Conservation (phyloP, 768 basidiomycete species). For the Crepidotus variabilis region DNA sequence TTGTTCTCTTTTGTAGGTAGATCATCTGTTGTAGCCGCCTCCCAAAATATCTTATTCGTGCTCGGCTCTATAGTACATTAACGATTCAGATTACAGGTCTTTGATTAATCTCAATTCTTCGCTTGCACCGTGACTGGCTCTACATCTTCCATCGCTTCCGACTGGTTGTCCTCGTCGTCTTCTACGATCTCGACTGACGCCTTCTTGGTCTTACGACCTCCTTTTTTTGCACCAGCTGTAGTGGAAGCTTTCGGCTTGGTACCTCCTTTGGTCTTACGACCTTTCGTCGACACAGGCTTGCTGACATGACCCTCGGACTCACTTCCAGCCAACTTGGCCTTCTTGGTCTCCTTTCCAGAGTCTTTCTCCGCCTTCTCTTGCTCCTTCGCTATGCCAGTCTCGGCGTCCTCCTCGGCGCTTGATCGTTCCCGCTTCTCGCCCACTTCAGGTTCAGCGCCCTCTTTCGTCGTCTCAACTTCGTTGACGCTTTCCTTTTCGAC, state of each 20-base stretch:
- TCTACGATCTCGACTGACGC: neutral
- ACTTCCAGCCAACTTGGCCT: slow-evolving; percentile 1
- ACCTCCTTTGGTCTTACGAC: neutral
- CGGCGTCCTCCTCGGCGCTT: slow-evolving; percentile 16
- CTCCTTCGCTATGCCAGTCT: slow-evolving; percentile 20
- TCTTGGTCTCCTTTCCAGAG: slow-evolving; percentile 1
- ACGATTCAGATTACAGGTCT: too few species aligned
- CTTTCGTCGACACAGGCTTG: neutral
- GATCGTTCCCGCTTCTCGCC: slow-evolving; percentile 9
- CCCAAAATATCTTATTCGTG: too few species aligned
- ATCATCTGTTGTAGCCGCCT: neutral
- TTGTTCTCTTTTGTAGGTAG: neutral
- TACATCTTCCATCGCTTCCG: neutral
- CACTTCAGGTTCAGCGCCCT: slow-evolving; percentile 7
- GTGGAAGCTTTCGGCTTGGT: neutral
- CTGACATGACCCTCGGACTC: neutral
- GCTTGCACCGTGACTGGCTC: neutral
- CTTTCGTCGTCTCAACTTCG: neutral
- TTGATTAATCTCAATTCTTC: neutral
- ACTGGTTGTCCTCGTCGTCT: neutral
- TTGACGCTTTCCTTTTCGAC: slow-evolving; percentile 2
- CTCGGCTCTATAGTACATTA: too few species aligned
- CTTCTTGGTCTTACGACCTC: slow-evolving; percentile 15
- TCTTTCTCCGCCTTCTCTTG: slow-evolving; percentile 6
- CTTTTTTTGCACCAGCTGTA: slow-evolving; percentile 13